A percentile compares a stretch with the other conserved stretches of the same genome.
These are phyloP conservation scores for Backusella morwellensis DNA, from an alignment of 192 early-diverging fungal species.

Conservation along the genomic window DNA sequence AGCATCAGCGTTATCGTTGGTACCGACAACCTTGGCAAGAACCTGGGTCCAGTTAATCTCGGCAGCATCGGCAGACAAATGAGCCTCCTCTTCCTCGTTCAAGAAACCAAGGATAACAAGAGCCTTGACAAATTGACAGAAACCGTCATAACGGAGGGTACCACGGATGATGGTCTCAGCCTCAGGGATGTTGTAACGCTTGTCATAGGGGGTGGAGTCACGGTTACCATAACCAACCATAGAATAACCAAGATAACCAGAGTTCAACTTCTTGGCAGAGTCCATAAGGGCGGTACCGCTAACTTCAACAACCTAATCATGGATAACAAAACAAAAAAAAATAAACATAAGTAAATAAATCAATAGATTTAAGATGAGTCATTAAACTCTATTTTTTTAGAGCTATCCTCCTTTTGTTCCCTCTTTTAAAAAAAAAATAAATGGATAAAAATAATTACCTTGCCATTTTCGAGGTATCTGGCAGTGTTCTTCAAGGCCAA, in stretches of 20 bases:
- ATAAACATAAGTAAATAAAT: slow-evolving; percentile 2
- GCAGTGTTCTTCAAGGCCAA: slow-evolving; percentile 94
- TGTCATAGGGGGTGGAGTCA: slow-evolving; percentile 92
- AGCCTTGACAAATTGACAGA: slow-evolving; percentile 95
- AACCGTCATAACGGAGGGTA: slow-evolving; percentile 94
- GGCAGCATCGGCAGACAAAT: slow-evolving; percentile 52
- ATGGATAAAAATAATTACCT: slow-evolving; percentile 41
- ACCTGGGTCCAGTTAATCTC: slow-evolving; percentile 81
- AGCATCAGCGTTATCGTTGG: slow-evolving; percentile 27
- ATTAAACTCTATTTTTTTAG: slow-evolving; percentile 10
- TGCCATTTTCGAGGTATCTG: slow-evolving; percentile 86
- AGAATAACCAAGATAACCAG: slow-evolving; percentile 93
- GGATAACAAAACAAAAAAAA: neutral
- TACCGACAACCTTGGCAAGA: slow-evolving; percentile 56
- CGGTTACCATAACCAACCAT: slow-evolving; percentile 98
- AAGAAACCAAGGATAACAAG: slow-evolving; percentile 93
- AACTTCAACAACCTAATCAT: slow-evolving; percentile 64
- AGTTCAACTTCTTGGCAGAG: slow-evolving; percentile 84
- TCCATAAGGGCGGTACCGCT: slow-evolving; percentile 85
- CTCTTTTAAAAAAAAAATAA: neutral
- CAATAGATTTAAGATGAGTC: neutral
- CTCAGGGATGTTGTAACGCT: slow-evolving; percentile 94
- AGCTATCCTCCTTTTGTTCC: neutral
- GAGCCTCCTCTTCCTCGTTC: slow-evolving; percentile 64
- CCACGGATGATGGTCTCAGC: slow-evolving; percentile 92